Base-by-base conservation (phyloP, 192 early-diverging fungal genomes). In the Umbelopsis ramanniana region DNA sequence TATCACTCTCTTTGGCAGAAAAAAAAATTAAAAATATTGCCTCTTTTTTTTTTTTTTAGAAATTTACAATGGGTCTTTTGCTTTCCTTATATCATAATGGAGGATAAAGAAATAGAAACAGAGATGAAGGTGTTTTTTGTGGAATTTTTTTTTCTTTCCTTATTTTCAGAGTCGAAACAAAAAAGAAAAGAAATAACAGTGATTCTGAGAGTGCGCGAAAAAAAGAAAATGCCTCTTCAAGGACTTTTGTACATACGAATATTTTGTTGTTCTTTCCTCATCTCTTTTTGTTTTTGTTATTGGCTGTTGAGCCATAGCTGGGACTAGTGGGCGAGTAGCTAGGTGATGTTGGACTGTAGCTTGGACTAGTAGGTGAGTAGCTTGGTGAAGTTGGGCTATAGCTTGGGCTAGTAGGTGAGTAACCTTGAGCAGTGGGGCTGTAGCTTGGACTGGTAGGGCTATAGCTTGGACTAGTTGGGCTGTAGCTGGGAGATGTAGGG, bases 281-380 rank as follows among this genome's bases (percentile, higher is more conserved):
- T 63, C 33, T 37, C 35, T 37, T 63, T 17, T 63, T 63, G 8
- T 63, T 63, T 7, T 63, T 35, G 57, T 37, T 63, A 35, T 63
- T 63, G 33, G 57, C 29, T 29, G 93, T 92, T 26, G 95, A 93
- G 17, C 85, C 88, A 75, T 96, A 95, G 46, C 77, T 85, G 10
- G 92, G 91, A 19, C 84, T 86, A 10, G 93, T 93, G 26, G 95
- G 94, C 9, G 86, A 88, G 77, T 95, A 96, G 43, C 81, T 85
- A 14, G 94, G 92, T 9, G 83, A 85, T n/a, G 93, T 94, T 17
- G 88, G 89, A 8, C 74, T 74, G 57, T 89, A 91, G n/a, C 81
- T 84, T 17, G 93, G 94, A 29, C 84, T 86, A 12, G 93, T 93
- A 23, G 95, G 94, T 11, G 86, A 88, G 77, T 95, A 96, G 43